Evolutionary conservation across 352 stramenopile genomes (phyloP), one percentile per base, ranked within the genome.

Genomic region (Globisporangium canariense): DNA sequence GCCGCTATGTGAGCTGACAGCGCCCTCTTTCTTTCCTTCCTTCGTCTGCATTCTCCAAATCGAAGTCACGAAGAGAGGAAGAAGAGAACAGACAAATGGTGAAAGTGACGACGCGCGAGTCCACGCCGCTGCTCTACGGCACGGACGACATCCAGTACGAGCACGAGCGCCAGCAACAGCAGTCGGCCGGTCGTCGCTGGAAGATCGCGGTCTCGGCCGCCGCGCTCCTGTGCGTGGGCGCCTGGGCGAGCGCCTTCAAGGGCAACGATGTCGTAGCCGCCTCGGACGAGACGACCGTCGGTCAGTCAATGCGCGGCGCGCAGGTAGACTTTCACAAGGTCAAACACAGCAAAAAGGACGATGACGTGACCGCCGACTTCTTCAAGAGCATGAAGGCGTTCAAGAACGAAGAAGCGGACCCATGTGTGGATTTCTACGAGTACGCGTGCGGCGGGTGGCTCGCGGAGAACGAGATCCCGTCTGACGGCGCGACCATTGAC

Each of bases 381-480:
- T 76, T 77, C 49, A 62, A 70, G 30, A 60, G 4, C 22, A 52
- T 87, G 38, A 71, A 86, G 20, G 62, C 69, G 6, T 80, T 79
- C 45, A 86, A 89, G 61, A 81, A 92, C 64, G 57, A 60, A 40
- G 69, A 61, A 1, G 70, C 69, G 10, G 80, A 92, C 55, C 86
- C 86, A 40, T 94, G 86, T 59, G 67, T 81, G 2, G 81, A 94
- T 50, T 94, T 94, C 61, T 91, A 88, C 68, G 64, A 79, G 58
- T 90, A 90, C 68, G 83, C 84, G 18, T 92, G 86, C 57, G 83
- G 80, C 20, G 79, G 81, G 13, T 94, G 86, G 86, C 76, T 91
- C 45, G 50, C 69, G n/a, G 68, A 41, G 2, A 68, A 90, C 40
- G 69, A 81, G 51, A 78, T 93, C 28, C 76, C 81, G 40, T 58